Conservation (phyloP, 2,329 filamentous ascomycete genomes). For the Emergomyces pasteurianus region DNA sequence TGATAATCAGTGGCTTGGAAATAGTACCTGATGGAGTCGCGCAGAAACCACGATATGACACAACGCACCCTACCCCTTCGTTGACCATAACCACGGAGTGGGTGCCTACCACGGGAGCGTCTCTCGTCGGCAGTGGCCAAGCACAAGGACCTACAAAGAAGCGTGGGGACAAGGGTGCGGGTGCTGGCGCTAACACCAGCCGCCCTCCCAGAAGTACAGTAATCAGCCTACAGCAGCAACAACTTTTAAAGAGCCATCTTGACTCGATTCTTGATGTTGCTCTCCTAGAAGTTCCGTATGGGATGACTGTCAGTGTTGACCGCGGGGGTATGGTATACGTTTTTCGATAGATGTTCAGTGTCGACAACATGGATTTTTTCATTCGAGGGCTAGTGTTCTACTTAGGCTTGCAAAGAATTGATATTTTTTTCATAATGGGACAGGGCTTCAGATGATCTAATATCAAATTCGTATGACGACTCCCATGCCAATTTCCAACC, state of each 20-base stretch:
- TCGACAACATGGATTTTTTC: background rate
- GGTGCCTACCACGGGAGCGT: slow-evolving; percentile 32
- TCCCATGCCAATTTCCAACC: background rate
- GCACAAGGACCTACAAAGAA: slow-evolving; percentile 21
- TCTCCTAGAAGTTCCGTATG: slow-evolving; percentile 79
- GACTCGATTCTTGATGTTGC: slow-evolving; percentile 81
- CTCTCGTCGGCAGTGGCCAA: slow-evolving; percentile 17
- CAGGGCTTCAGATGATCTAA: background rate
- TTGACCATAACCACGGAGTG: slow-evolving; percentile 57
- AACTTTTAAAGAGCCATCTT: slow-evolving; percentile 72
- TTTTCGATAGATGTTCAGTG: slow-evolving; percentile 43
- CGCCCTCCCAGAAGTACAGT: slow-evolving; percentile 64
- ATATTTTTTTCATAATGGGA: background rate
- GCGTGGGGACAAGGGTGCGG: slow-evolving; percentile 25
- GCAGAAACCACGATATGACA: slow-evolving; percentile 56
- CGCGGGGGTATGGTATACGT: slow-evolving; percentile 82
- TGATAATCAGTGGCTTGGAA: slow-evolving; percentile 66
- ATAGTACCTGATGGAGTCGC: slow-evolving; percentile 45
- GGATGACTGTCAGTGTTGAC: slow-evolving; percentile 86
- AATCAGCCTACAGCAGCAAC: slow-evolving; percentile 77
- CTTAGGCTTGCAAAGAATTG: background rate
- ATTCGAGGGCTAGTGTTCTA: background rate
- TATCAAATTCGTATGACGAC: background rate
- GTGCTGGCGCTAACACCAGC: slow-evolving; percentile 11
- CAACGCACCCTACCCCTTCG: slow-evolving; percentile 49